Conservation (phyloP, 2,329 filamentous ascomycete species). For the Aureobasidium sp. region DNA sequence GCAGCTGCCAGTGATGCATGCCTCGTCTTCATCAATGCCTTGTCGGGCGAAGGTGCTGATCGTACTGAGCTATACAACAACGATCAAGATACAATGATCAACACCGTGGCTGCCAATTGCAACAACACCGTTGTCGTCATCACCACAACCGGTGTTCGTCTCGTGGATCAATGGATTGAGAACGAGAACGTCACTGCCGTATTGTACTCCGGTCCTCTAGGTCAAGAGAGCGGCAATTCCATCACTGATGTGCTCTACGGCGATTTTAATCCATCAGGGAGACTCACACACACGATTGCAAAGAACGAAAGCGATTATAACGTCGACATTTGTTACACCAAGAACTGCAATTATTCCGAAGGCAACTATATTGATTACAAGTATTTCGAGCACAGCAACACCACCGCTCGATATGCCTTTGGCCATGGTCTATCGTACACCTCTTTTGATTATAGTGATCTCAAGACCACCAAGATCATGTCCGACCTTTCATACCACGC, state of each 20-base stretch:
- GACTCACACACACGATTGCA: conserved; percentile 66
- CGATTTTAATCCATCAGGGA: conserved; percentile 39
- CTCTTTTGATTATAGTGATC: conserved; percentile 23
- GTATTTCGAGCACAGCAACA: conserved; percentile 49
- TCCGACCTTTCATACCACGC: conserved; percentile 66
- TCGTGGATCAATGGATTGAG: conserved; percentile 17
- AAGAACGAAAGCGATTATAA: conserved; percentile 56
- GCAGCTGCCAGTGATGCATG: conserved; percentile 44
- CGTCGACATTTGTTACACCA: conserved; percentile 54
- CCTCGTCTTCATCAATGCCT: conserved; percentile 52
- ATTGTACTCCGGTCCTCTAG: conserved; percentile 32
- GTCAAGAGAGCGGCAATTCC: conserved; percentile 38
- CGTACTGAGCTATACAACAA: conserved; percentile 36
- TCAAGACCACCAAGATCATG: conserved; percentile 49
- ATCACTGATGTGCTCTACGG: conserved; percentile 40
- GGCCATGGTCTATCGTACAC: conserved; percentile 32
- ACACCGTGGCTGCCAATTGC: conserved; percentile 36
- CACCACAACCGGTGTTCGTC: conserved; percentile 27
- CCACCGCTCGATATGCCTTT: conserved; percentile 25
- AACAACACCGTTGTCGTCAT: conserved; percentile 43
- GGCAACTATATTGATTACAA: conserved; percentile 70
- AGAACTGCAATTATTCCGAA: conserved; percentile 63
- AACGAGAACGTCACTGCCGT: conserved; percentile 31
- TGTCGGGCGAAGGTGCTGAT: conserved; percentile 39
- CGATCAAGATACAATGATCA: conserved; percentile 32